Conservation (phyloP, 306 rosid species). For the Sesbania bispinosa region DNA sequence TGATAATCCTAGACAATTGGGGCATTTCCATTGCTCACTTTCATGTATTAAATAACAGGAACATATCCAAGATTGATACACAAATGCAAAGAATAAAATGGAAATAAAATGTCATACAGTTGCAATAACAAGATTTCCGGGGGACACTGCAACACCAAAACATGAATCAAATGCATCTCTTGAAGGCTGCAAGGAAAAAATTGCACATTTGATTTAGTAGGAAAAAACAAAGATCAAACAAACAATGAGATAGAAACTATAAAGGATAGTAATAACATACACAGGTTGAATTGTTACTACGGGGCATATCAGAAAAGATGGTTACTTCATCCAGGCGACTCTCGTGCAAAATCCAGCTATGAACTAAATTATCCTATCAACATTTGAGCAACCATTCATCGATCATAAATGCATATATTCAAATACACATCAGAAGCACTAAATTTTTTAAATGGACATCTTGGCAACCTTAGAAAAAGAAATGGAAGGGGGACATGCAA, state of each 20-base stretch:
- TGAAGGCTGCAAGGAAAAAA: slow-evolving; percentile 54
- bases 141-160: slow-evolving; percentile 79
- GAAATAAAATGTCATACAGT: slow-evolving; percentile 49
- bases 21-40: not conserved
- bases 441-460: not conserved
- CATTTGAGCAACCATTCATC: slow-evolving; percentile 28
- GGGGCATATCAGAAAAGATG: slow-evolving; percentile 50
- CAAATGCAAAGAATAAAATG: not conserved
- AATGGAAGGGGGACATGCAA: not conserved
- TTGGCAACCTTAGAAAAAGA: not conserved
- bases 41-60: not conserved
- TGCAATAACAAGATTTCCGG: slow-evolving; percentile 79
- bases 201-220: slow-evolving; percentile 16
- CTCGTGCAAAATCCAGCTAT: slow-evolving; percentile 63
- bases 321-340: slow-evolving; percentile 50
- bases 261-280: no score
- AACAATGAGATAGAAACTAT: slow-evolving; percentile 19
- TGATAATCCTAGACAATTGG: not conserved
- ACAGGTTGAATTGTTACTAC: slow-evolving; percentile 45
- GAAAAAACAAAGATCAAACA: not conserved
- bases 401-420: not conserved
- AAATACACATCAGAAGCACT: not conserved
- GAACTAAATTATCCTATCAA: slow-evolving; percentile 69
- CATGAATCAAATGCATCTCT: slow-evolving; percentile 62
- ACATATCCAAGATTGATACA: not conserved